Conservation (phyloP, 306 rosid species). For the Malus asiatica region DNA sequence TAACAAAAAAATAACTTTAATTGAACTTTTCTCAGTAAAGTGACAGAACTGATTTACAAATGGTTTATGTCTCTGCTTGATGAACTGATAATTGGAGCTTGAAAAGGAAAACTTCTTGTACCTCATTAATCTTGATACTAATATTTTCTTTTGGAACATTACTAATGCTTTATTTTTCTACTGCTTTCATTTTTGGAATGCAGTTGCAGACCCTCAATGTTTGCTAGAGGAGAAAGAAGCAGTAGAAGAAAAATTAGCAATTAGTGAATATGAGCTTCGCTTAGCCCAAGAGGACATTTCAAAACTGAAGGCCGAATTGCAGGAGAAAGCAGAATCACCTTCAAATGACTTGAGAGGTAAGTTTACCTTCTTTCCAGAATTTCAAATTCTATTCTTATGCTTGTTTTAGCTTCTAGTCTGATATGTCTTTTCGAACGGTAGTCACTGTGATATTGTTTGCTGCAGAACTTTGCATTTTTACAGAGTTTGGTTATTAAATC, state of each 20-base stretch:
- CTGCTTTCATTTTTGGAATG: constrained; percentile 27
- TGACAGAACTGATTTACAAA: neutral
- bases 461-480: neutral
- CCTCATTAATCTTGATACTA: neutral
- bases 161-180: constrained; percentile 9
- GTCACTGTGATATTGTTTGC: constrained; percentile 7
- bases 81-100: neutral
- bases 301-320: constrained; percentile 56
- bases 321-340: constrained; percentile 47
- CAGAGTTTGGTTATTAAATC: neutral
- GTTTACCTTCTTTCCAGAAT: constrained; percentile 4
- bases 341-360: constrained; percentile 45
- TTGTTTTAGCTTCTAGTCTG: constrained; percentile 6
- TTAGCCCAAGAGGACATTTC: constrained; percentile 82
- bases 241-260: constrained; percentile 71
- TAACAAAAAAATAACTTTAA: neutral
- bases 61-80: neutral
- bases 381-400: neutral
- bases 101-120: neutral
- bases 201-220: constrained; percentile 94
- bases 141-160: neutral
- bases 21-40: neutral
- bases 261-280: constrained; percentile 85
- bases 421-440: neutral
- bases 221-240: constrained; percentile 85